These are phyloP conservation scores for Yarrowia osloensis DNA, from an alignment of 805 yeast genomes.

Conservation along the genomic window DNA sequence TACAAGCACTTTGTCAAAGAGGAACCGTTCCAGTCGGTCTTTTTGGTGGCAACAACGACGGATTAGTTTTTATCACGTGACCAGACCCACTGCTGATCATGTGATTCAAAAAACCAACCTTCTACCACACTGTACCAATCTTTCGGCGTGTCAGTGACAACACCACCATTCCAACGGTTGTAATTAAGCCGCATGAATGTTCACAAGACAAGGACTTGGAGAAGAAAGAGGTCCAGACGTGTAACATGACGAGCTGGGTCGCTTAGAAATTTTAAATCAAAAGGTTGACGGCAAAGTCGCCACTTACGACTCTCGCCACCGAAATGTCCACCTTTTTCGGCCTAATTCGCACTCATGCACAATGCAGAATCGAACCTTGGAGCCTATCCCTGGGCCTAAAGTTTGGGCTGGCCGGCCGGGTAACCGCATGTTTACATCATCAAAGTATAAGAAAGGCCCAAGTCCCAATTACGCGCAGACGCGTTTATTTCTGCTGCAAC, in stretches of 20 bases:
- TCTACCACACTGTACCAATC: no score
- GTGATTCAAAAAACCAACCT: not conserved
- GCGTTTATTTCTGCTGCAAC: slow-evolving; percentile 29
- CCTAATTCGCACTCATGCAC: no score
- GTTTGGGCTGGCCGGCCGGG: slow-evolving; percentile 27
- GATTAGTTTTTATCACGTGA: not conserved
- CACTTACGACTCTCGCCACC: not conserved
- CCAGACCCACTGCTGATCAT: not conserved
- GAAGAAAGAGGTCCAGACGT: no score
- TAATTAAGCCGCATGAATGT: not conserved
- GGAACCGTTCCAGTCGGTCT: not conserved
- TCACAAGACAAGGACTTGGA: not conserved
- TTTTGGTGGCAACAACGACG: not conserved
- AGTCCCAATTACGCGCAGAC: slow-evolving; percentile 29
- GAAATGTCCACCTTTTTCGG: not conserved
- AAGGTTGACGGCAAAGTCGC: no score
- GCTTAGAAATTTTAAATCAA: no score
- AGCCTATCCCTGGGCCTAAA: not conserved
- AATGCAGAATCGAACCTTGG: slow-evolving; percentile 1
- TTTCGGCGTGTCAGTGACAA: no score
- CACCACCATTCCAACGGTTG: not conserved
- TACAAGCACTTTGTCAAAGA: no score
- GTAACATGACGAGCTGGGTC: no score
- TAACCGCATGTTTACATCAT: slow-evolving; percentile 25
- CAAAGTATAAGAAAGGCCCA: slow-evolving; percentile 24